A percentile compares a stretch with the other conserved stretches of the same genome.
Conservation (phyloP, 805 yeast genomes). For the Wickerhamomyces tratensis region DNA sequence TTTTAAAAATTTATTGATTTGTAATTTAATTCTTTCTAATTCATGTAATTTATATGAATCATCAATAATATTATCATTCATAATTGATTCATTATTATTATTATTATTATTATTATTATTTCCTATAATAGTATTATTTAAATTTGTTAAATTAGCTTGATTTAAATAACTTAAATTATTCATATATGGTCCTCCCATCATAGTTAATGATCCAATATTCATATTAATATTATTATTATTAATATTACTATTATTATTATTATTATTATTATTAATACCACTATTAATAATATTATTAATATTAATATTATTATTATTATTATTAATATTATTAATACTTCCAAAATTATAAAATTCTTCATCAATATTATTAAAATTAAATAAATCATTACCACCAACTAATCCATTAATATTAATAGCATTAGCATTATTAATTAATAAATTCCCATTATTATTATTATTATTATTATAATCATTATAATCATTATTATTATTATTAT, state of each 20-base stretch:
- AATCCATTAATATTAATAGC: not conserved
- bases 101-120: no score
- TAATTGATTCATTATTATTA: no score
- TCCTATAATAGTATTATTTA: not conserved
- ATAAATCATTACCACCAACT: not conserved
- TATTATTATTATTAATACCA: no score
- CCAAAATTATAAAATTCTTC: not conserved
- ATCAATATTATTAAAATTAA: not conserved
- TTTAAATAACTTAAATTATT: no score
- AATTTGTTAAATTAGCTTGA: not conserved
- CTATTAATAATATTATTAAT: no score
- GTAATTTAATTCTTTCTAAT: constrained; percentile 18
- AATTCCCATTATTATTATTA: no score
- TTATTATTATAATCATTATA: no score
- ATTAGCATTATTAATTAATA: not conserved
- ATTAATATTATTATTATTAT: no score
- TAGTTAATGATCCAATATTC: not conserved
- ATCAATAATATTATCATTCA: not conserved
- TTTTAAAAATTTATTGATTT: constrained; percentile 16
- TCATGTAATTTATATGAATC: constrained; percentile 16
- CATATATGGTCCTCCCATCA: not conserved
- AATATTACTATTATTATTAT: no score
- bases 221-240: no score
- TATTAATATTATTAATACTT: no score
- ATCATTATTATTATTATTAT: not conserved